Evolutionary conservation across 75 land plant species (phyloP), one percentile per base, ranked within the genome.

Genomic region (Sequoiadendron giganteum): DNA sequence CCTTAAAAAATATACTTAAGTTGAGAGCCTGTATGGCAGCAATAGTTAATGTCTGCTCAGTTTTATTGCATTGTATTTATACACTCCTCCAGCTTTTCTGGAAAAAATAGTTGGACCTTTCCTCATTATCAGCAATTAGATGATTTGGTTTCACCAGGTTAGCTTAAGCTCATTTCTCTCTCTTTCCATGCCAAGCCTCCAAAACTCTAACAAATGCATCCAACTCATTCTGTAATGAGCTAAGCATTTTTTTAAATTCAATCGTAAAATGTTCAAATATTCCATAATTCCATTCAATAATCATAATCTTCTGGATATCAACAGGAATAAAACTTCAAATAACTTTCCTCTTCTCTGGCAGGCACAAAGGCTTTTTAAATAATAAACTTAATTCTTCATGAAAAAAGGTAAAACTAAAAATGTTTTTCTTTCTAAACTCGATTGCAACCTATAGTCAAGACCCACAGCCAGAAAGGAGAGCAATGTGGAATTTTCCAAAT

Each of bases 341-440:
- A 52, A 10, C 54, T 34, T 15, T 38, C 14, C 79, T 32, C 79
- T 36, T 38, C 39, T 76, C 15, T 3, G 10, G 42, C 38, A 34
- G 10, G 34, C 18, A 38, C 79, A 76, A 76, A 32, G 18, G 16
- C 42, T 42, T 19, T 78, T 39, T 39, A 40, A 78, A 78, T 40
- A 75, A 78, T 78, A 39, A 78, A 78, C 81, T 38, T 39, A 78
- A 77, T 25, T 16, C 81, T 75, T 78, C 45, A 42, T 79, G 28
- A 19, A 79, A 79, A 39, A 79, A 38, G 42, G 25, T 38, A 77
- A 38, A 39, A 39, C 79, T 39, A 36, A 38, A 78, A 78, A 39
- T 43, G 11, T 80, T 43, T 30, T 43, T 80, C 18, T 80, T 43
- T 28, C 43, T 8, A 4, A 25, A 7, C 38, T 2, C 1, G 48